These are phyloP conservation scores for Acacia melanoxylon DNA, from an alignment of 306 rosid species.

Conservation along the genomic window DNA sequence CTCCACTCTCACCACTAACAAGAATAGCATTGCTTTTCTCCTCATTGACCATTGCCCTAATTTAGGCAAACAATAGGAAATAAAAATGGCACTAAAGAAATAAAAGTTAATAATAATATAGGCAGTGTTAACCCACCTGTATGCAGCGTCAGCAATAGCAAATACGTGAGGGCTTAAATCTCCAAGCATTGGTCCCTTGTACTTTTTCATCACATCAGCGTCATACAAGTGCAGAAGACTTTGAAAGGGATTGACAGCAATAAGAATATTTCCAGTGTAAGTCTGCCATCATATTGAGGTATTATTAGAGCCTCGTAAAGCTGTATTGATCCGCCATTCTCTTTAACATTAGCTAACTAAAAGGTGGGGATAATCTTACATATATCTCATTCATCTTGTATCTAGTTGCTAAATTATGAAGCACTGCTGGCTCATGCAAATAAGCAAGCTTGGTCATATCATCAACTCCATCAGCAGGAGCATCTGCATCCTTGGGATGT, in stretches of 20 bases:
- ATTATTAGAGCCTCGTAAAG: conserved; percentile 41
- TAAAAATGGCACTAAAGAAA: conserved; percentile 31
- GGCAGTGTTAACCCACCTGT: conserved; percentile 58
- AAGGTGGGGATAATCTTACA: conserved; percentile 53
- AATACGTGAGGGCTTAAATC: conserved; percentile 85
- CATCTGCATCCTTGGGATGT: conserved; percentile 70
- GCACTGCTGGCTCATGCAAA: conserved; percentile 91
- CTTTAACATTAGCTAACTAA: conserved; percentile 33
- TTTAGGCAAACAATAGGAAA: conserved; percentile 30
- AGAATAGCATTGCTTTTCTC: conserved; percentile 84
- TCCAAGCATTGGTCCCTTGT: conserved; percentile 64
- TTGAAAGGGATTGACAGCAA: conserved; percentile 93
- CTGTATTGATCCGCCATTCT: conserved; percentile 35
- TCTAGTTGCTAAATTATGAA: conserved; percentile 75
- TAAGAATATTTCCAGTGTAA: conserved; percentile 91
- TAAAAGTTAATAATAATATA: conserved; percentile 31
- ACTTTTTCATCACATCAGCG: conserved; percentile 60
- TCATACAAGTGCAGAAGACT: conserved; percentile 66
- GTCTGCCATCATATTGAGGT: conserved; percentile 69
- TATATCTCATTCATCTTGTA: conserved; percentile 75
- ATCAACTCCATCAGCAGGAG: conserved; percentile 67
- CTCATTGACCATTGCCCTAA: conserved; percentile 82
- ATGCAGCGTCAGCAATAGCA: conserved; percentile 86
- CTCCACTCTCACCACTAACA: conserved; percentile 95
- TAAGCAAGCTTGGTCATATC: conserved; percentile 92